Evolutionary conservation across 2,329 filamentous ascomycete genomes (phyloP).

Genomic region (Podosphaera fusca): DNA sequence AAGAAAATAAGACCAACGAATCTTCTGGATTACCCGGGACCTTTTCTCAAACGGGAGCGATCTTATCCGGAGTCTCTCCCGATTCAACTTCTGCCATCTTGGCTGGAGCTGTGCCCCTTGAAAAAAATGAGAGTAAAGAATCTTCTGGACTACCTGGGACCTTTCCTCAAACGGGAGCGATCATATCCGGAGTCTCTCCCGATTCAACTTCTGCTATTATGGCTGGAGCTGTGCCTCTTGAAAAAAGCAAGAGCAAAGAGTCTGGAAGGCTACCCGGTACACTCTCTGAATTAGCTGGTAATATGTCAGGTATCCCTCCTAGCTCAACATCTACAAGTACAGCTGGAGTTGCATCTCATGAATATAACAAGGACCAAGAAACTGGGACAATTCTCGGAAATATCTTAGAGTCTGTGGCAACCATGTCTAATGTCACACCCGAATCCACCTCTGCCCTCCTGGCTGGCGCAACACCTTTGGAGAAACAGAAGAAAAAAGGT

Average conservation of each 20-base stretch:
- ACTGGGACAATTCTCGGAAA: too few relatives aligned
- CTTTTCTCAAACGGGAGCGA: slow-evolving; percentile 20
- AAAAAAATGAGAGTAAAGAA: slow-evolving; percentile 18
- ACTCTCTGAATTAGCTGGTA: slow-evolving; percentile 33
- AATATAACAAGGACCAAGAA: slow-evolving; percentile 17
- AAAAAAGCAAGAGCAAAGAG: slow-evolving; percentile 18
- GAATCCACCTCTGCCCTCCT: slow-evolving; percentile 48
- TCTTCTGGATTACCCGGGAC: neutral
- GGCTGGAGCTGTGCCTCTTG: slow-evolving; percentile 42
- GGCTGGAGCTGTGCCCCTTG: slow-evolving; percentile 42
- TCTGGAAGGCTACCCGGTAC: neutral
- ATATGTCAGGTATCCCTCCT: slow-evolving; percentile 40
- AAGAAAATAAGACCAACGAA: slow-evolving; percentile 17
- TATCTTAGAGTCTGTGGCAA: too few relatives aligned
- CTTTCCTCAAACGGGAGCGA: slow-evolving; percentile 27
- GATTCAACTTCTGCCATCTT: slow-evolving; percentile 48
- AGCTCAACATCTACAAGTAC: slow-evolving; percentile 48
- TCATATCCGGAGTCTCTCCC: slow-evolving; percentile 45
- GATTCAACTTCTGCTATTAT: slow-evolving; percentile 48
- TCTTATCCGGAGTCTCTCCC: slow-evolving; percentile 45
- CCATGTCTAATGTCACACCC: slow-evolving; percentile 43
- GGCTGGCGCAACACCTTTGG: slow-evolving; percentile 42
- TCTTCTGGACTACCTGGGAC: neutral
- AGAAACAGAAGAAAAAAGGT: slow-evolving; percentile 19
- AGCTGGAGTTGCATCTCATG: slow-evolving; percentile 42